Evolutionary conservation across 2,329 filamentous ascomycete species (phyloP), one percentile per base, ranked within the genome.

Genomic region (Pseudogymnoascus pannorum): DNA sequence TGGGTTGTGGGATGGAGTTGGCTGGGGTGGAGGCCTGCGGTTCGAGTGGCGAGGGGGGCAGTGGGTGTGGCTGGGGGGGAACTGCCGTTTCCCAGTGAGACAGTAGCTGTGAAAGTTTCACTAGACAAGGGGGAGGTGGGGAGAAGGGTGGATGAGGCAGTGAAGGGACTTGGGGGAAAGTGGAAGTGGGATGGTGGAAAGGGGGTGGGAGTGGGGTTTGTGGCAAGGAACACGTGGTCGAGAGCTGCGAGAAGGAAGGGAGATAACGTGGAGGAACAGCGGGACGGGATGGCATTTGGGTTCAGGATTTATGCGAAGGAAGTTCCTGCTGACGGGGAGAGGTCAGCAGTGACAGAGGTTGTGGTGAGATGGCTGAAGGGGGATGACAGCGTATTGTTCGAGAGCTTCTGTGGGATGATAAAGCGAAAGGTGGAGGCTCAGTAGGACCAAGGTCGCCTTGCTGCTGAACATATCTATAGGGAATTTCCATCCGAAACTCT

Each of bases 1-100:
- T 97, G 93, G 92, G 91, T 87, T 1, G 75, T 97, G 2, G 94
- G 82, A 0, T 99, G 94, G 94, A 95, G 89, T 68, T 96, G 91
- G 75, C 76, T 77, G 1, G 78, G 83, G 59, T 77, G 83, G 70
- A 79, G 92, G 51, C 91, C 92, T 2, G 72, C 77, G 4, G 72
- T 78, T 61, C 67, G 71, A 42, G 73, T 79, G 40, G 76, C 79
- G 20, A 69, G 72, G 60, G 59, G 59, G 20, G 44, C 58, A 8
- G 38, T 9, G 5, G 67, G 64, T 4, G 60, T 70, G 22, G 48
- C 18, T 7, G 70, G 66, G 12, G 74, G 78, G 20, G 71, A 79
- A 9, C 71, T 85, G 5, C 81, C 82, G 0, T 80, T 80, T 44
- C 76, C 83, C 0, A 80, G 82, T 0, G 75, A 75, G 66, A 78